These are phyloP conservation scores for Durusdinium trenchii DNA, from an alignment of 73 alveolate species.

Conservation along the genomic window DNA sequence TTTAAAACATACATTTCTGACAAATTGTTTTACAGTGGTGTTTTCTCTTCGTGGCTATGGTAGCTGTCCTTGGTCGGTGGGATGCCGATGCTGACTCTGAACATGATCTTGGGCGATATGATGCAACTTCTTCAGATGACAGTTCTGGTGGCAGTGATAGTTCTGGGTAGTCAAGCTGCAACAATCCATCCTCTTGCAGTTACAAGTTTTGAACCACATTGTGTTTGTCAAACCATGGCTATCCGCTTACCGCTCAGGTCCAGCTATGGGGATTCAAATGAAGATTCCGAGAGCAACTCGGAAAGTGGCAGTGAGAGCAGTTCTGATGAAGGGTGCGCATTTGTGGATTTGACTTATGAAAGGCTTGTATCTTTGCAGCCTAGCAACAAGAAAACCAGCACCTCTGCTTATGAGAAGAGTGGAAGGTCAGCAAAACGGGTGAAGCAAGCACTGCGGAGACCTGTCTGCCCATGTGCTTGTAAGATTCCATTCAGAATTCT, in stretches of 20 bases:
- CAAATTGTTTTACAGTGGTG: too few relatives aligned
- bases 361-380: neutral
- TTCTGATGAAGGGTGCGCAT: neutral
- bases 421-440: neutral
- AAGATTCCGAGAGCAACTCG: neutral
- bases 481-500: neutral
- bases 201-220: neutral
- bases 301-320: neutral
- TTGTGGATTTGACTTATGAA: conserved; percentile 5
- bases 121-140: neutral
- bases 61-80: neutral
- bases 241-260: neutral
- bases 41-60: neutral
- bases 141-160: neutral
- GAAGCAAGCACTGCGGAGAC: neutral
- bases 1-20: too few relatives aligned
- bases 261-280: neutral
- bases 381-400: neutral
- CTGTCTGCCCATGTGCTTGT: neutral
- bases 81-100: neutral
- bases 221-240: neutral
- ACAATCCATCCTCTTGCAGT: neutral
- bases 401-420: neutral
- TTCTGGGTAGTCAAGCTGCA: neutral
- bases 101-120: conserved; percentile 2